Conservation (phyloP, 495 filamentous ascomycete genomes). For the Aspergillus sclerotiicarbonarius region DNA sequence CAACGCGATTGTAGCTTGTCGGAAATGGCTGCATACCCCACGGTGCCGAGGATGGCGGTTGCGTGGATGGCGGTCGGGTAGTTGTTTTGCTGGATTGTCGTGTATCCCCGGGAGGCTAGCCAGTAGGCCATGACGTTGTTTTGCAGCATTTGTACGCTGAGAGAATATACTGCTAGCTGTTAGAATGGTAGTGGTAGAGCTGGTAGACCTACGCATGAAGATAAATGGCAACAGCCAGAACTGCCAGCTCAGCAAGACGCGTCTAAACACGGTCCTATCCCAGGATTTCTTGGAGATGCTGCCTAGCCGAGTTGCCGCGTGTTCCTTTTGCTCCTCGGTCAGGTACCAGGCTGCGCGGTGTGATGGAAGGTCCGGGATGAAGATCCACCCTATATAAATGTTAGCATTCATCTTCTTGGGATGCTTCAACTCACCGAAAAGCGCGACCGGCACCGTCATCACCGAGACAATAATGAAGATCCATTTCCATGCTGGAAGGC, state of each 20-base stretch:
- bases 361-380: constrained; percentile 34
- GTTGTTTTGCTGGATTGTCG: constrained; percentile 34
- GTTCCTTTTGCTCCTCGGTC: constrained; percentile 31
- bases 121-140: constrained; percentile 40
- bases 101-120: constrained; percentile 36
- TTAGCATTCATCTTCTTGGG: neutral
- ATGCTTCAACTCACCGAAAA: constrained; percentile 23
- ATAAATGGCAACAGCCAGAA: constrained; percentile 35
- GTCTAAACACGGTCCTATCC: constrained; percentile 31
- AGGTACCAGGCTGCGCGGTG: constrained; percentile 35
- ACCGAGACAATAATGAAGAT: constrained; percentile 34
- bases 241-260: constrained; percentile 35
- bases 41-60: constrained; percentile 31
- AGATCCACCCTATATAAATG: constrained; percentile 27
- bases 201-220: constrained; percentile 31
- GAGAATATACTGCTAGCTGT: constrained; percentile 26
- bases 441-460: constrained; percentile 30
- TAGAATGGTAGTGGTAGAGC: neutral
- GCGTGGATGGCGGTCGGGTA: constrained; percentile 35
- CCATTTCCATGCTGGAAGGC: constrained; percentile 34
- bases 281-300: constrained; percentile 22
- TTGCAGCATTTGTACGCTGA: constrained; percentile 30
- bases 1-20: constrained; percentile 34
- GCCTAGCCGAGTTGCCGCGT: constrained; percentile 28
- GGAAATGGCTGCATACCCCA: constrained; percentile 34